Percentiles rank a stretch among this genome's conserved stretches.
Evolutionary conservation across 208 protist genomes (phyloP).

Genomic region (Porcisia deanei): DNA sequence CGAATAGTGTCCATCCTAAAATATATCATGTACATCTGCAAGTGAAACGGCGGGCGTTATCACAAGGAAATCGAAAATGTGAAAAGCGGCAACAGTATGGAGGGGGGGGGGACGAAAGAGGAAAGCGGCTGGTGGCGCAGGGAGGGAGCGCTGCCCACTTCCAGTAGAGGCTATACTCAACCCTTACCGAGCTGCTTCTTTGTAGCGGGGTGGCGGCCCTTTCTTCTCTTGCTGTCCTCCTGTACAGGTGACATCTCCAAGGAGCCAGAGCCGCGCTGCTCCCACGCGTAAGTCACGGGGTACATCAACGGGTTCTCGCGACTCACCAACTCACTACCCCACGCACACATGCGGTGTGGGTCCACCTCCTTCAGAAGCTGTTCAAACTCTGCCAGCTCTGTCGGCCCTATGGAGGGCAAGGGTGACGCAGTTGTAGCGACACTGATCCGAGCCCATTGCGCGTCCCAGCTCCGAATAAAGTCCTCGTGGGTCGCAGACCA

Average conservation of each 20-base stretch:
- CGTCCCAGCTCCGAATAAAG: slow-evolving; percentile 25
- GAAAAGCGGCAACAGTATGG: neutral
- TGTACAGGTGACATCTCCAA: neutral
- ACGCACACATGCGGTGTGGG: slow-evolving; percentile 24
- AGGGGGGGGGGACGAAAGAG: neutral
- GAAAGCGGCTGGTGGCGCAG: neutral
- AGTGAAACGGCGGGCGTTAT: neutral
- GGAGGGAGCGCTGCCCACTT: neutral
- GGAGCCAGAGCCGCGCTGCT: neutral
- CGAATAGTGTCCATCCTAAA: neutral
- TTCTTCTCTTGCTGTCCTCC: neutral
- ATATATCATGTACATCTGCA: slow-evolving; percentile 5
- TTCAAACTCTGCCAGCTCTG: slow-evolving; percentile 12
- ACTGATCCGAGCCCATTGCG: slow-evolving; percentile 16
- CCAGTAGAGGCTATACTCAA: neutral
- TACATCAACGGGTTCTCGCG: slow-evolving; percentile 23
- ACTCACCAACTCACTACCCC: slow-evolving; percentile 28
- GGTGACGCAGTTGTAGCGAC: neutral
- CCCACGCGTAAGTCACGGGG: slow-evolving; percentile 19
- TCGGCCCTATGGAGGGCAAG: slow-evolving; percentile 6
- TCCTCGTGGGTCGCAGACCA: slow-evolving; percentile 14
- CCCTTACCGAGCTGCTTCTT: neutral
- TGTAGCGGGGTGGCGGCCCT: too few relatives aligned
- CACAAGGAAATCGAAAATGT: neutral
- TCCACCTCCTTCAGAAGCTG: slow-evolving; percentile 21